Evolutionary conservation across 495 filamentous ascomycete genomes (phyloP), one percentile per base, ranked within the genome.

Genomic region (Extremus antarcticus): DNA sequence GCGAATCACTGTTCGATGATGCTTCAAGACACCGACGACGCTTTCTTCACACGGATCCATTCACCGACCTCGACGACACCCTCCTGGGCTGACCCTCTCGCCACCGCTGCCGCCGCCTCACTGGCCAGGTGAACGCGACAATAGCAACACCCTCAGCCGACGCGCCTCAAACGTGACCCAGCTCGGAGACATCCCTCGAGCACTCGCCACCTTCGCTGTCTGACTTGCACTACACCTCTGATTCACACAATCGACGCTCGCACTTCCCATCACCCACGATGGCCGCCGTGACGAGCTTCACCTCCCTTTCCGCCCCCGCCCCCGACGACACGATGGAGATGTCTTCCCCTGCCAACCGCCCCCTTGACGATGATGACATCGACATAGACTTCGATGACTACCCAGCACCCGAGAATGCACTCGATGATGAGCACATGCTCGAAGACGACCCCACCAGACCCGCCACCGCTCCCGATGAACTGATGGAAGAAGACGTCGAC

Each of bases 321-420:
- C 54, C 69, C 11, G 73, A 73, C 22, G 77, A 78, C 55, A 68
- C 68, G 41, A 79, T 80, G 77, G 76, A 80, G 58, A 74, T 79
- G 17, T 70, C 70, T n/a, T 73, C 74, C 24, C 73, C 78, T 51
- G 60, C 67, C 52, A 71, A 69, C 47, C 65, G 63, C 54, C 39
- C 43, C 25, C 62, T 71, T 40, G 77, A 73, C 41, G 83, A 87
- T 63, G 82, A 86, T 58, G 86, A 88, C 53, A 85, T 88, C 59
- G 84, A 88, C 58, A 73, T 88, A 58, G 85, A 90, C 63, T 70
- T 85, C 40, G 81, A 86, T 55, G 79, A 88, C 57, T 76, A 80
- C n/a, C 80, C 76, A 54, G 76, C 74, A 52, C 66, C 63, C 19
- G 50, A 45, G 11, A 56, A 66, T 0, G 58, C 68, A 38, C 25